phyloP scores from a whole-genome alignment of 2,329 filamentous ascomycete genomes.

The Ascochyta clinopodiicola region DNA sequence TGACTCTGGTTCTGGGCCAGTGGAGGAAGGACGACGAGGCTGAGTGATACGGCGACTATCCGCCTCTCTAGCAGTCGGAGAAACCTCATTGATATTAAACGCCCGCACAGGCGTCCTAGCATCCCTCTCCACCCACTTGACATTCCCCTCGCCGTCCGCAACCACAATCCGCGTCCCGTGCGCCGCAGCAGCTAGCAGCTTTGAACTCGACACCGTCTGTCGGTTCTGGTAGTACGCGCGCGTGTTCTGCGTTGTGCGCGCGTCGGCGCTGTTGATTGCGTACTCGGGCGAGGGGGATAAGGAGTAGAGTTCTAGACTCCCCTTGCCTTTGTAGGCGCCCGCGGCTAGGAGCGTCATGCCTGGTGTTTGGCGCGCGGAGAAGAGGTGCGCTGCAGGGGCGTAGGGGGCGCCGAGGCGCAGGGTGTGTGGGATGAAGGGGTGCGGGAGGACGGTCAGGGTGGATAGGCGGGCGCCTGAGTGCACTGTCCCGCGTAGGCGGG shows the following conservation, averaged over 20 bases:
- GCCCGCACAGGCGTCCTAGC: conserved; percentile 64
- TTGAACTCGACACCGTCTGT: conserved; percentile 80
- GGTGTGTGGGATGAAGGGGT: conserved; percentile 69
- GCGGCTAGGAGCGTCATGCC: conserved; percentile 78
- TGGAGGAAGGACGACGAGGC: neutral
- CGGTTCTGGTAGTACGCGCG: conserved; percentile 65
- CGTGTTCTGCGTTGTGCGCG: conserved; percentile 51
- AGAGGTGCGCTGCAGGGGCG: conserved; percentile 62
- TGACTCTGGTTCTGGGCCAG: too few species aligned
- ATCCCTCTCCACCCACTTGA: conserved; percentile 93
- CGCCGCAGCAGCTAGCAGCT: conserved; percentile 78
- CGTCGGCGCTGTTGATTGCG: conserved; percentile 39
- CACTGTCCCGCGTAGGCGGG: conserved; percentile 76
- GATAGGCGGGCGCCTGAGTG: conserved; percentile 84
- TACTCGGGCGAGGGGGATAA: conserved; percentile 53
- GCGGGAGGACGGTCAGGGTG: conserved; percentile 72
- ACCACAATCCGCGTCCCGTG: conserved; percentile 85
- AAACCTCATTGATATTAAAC: conserved; percentile 62
- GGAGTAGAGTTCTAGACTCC: conserved; percentile 86
- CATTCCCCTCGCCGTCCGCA: conserved; percentile 80
- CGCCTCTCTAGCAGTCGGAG: too few species aligned
- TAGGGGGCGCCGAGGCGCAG: conserved; percentile 63
- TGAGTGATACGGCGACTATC: too few species aligned
- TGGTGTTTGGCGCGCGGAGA: conserved; percentile 58
- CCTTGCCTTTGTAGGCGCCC: conserved; percentile 90